Base-by-base conservation (phyloP, 352 stramenopile species). In the Globisporangium yorkense region DNA sequence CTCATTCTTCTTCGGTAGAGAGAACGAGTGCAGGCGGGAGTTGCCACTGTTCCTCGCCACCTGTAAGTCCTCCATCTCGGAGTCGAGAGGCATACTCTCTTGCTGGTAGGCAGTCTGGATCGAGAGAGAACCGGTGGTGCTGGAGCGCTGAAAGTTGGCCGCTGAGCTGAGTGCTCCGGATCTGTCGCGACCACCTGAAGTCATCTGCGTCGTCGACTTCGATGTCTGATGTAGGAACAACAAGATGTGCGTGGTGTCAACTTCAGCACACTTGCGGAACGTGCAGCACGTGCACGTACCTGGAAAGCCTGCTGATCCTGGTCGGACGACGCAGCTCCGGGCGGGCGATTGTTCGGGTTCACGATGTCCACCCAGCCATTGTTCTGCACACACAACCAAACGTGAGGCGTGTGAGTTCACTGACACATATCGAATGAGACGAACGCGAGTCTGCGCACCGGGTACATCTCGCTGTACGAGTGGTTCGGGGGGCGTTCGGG, bases 281-380 rank as follows among this genome's bases (percentile, higher is more conserved):
- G 10, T 24, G 20, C 43, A 27, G 6, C 3, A 21, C 21, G 10
- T 2, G 31, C 16, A 31, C 46, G n/a, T 31, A 65, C 59, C 41
- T 65, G 52, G 46, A 56, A 51, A 20, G 27, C 15, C 13, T 31
- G 27, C 2, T 62, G 48, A 1, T 57, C 40, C 44, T 59, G 61
- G 8, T 55, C 54, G 1, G 7, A 27, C 9, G 24, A 13, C 5
- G 40, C 29, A 24, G 16, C 35, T 16, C 35, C 16, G 43, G 60
- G n/a, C 31, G 58, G 41, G 9, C 37, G 54, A 29, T 57, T 66
- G 44, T 13, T 66, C 8, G 65, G 72, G 40, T 77, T 70, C 10
- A 78, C 47, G 21, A 87, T 58, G 41, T 92, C 80, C 13, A 88
- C 62, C 83, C 83, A 92, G 13, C 78, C 80, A 46, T 92, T 87